Evolutionary conservation across 1,139 yeast genomes (phyloP).

Genomic region (Yamadazyma sp.): DNA sequence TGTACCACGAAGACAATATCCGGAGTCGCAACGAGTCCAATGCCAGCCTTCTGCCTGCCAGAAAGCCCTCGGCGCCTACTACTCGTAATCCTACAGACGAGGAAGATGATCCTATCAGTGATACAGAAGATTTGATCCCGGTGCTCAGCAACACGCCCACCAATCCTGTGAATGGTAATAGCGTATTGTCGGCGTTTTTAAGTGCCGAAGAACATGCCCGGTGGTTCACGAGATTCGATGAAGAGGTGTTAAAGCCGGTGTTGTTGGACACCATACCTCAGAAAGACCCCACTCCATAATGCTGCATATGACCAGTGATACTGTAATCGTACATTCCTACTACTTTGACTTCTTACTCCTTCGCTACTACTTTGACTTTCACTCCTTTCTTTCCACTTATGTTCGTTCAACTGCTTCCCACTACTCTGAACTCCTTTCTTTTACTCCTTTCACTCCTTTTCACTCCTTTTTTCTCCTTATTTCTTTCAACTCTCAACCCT

Average conservation of each 20-base stretch:
- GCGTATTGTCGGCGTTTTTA: constrained; percentile 42
- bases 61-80: constrained; percentile 2
- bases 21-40: constrained; percentile 30
- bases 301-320: background rate
- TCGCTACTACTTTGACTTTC: too few relatives aligned
- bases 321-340: background rate
- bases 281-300: constrained; percentile 11
- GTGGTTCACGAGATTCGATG: constrained; percentile 94
- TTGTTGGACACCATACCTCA: constrained; percentile 60
- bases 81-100: constrained; percentile 10
- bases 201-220: constrained; percentile 76
- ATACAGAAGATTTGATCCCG: constrained; percentile 36
- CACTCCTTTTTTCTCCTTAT: too few relatives aligned
- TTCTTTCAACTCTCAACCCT: too few relatives aligned
- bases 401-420: too few relatives aligned
- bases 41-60: constrained; percentile 20
- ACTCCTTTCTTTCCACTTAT: too few relatives aligned
- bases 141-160: constrained; percentile 3
- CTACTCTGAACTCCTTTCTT: too few relatives aligned
- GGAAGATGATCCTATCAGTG: constrained; percentile 39
- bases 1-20: constrained; percentile 18
- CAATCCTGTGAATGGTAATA: constrained; percentile 16
- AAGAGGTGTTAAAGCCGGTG: constrained; percentile 94
- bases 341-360: too few relatives aligned
- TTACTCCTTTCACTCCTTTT: too few relatives aligned